phyloP scores from a whole-genome alignment of 306 rosid species.

The Styphnolobium japonicum region DNA sequence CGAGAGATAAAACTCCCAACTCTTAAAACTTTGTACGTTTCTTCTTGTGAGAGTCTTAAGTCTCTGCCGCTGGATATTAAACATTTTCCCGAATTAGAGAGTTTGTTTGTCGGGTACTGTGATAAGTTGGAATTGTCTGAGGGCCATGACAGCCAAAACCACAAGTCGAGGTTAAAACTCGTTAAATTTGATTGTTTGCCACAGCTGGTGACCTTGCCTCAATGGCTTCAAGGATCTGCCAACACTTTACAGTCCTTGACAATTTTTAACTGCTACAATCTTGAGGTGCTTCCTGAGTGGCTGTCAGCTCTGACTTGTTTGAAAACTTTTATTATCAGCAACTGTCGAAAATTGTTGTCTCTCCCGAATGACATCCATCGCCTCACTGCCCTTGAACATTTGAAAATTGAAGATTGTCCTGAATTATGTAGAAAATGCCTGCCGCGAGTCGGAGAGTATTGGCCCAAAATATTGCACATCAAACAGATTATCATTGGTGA shows the following conservation, averaged over 20 bases:
- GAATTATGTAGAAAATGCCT: too few relatives aligned
- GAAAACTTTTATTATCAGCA: background rate
- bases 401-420: background rate
- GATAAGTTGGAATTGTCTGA: background rate
- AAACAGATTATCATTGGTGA: background rate
- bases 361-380: background rate
- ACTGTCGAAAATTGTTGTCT: background rate
- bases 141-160: background rate
- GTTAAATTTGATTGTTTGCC: too few relatives aligned
- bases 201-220: too few relatives aligned
- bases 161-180: background rate
- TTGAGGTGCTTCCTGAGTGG: too few relatives aligned
- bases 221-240: too few relatives aligned
- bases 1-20: background rate
- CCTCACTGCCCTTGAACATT: background rate
- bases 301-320: too few relatives aligned
- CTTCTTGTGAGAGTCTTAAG: background rate
- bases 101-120: fast-evolving
- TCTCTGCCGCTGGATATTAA: background rate
- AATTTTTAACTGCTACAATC: too few relatives aligned
- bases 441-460: too few relatives aligned
- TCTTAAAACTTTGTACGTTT: background rate
- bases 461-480: background rate
- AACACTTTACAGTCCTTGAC: too few relatives aligned
- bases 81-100: background rate